A percentile compares a stretch with the other conserved stretches of the same genome.
Conservation (phyloP, 1,284 basidiomycete species). For the Irpex sp. region DNA sequence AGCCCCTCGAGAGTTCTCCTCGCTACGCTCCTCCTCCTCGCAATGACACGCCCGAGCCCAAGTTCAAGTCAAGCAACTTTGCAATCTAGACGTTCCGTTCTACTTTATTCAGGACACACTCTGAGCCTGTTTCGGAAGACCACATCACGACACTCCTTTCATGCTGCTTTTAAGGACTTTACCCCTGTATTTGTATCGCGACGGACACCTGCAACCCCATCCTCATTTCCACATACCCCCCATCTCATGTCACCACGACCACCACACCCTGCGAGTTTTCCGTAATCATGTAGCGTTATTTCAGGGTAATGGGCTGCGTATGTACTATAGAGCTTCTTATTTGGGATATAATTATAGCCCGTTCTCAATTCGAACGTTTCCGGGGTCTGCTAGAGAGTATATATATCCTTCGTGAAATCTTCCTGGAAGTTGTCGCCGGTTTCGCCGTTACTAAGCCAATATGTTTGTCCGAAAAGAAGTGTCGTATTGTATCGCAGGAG, state of each 20-base stretch:
- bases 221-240: background rate
- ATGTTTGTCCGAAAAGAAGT: too few relatives aligned
- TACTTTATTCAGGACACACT: background rate
- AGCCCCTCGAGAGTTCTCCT: slow-evolving; percentile 35
- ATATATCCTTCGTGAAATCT: too few relatives aligned
- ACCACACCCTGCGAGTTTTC: slow-evolving; percentile 6
- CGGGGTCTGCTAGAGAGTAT: too few relatives aligned
- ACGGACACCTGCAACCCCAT: background rate
- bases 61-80: slow-evolving; percentile 28
- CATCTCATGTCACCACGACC: background rate
- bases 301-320: background rate
- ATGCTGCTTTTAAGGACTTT: background rate
- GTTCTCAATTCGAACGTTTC: too few relatives aligned
- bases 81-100: slow-evolving; percentile 19
- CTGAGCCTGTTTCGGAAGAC: background rate
- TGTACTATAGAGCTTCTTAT: background rate
- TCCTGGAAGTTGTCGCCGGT: background rate
- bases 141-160: background rate
- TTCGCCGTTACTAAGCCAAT: background rate
- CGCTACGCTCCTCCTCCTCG: slow-evolving; percentile 31
- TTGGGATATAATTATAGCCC: too few relatives aligned
- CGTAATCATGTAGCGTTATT: background rate
- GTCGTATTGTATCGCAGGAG: background rate
- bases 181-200: background rate
- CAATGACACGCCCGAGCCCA: slow-evolving; percentile 25